These are phyloP conservation scores for Raphanus hybrid DNA, from an alignment of 441 rosid genomes.

Conservation along the genomic window DNA sequence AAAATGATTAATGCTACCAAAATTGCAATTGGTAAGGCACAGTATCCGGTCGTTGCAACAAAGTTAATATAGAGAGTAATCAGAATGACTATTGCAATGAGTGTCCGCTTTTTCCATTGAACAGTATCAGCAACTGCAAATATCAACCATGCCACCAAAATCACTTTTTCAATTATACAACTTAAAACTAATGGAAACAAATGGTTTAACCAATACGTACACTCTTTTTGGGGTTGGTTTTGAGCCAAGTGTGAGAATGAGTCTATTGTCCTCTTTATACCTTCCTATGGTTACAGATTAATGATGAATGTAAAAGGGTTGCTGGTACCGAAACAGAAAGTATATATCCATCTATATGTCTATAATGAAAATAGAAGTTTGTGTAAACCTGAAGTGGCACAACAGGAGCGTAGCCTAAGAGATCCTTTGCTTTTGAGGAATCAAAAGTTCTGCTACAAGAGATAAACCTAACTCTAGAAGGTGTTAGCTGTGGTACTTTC, in stretches of 20 bases:
- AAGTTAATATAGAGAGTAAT: constrained; percentile 61
- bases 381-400: constrained; percentile 75
- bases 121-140: constrained; percentile 72
- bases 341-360: constrained; percentile 15
- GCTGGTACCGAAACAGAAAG: constrained; percentile 11
- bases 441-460: constrained; percentile 81
- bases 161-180: constrained; percentile 3
- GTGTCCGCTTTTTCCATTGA: constrained; percentile 67
- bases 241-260: constrained; percentile 78
- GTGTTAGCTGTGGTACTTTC: constrained; percentile 90
- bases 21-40: constrained; percentile 55
- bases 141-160: constrained; percentile 8
- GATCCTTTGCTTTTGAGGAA: constrained; percentile 81
- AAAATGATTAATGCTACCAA: constrained; percentile 55
- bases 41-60: constrained; percentile 56
- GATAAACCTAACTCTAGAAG: constrained; percentile 26
- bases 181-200: not conserved
- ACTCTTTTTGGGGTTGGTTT: constrained; percentile 58
- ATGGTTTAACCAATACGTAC: constrained; percentile 49
- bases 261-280: constrained; percentile 70
- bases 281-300: constrained; percentile 60
- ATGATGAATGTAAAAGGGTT: not conserved
- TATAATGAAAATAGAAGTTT: constrained; percentile 19
- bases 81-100: constrained; percentile 56
- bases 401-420: constrained; percentile 75